Conservation (phyloP, 2,329 filamentous ascomycete species). For the Penicillium frequentans region DNA sequence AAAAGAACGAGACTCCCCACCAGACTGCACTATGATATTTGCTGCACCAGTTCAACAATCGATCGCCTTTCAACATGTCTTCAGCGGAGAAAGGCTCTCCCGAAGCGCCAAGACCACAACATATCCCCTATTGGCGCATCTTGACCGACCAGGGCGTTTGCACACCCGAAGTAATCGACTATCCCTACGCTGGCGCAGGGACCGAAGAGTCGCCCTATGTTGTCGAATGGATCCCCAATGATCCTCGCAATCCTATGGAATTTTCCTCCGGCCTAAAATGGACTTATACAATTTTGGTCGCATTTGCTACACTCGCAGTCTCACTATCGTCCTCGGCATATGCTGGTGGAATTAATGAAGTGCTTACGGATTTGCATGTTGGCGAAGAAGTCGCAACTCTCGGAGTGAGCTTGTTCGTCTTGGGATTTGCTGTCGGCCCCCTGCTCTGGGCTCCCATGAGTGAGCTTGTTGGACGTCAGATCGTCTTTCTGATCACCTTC, state of each 20-base stretch:
- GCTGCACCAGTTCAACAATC: not conserved
- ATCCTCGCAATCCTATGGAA: slow-evolving; percentile 36
- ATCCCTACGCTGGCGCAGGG: slow-evolving; percentile 30
- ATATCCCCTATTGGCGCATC: slow-evolving; percentile 26
- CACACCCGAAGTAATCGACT: slow-evolving; percentile 22
- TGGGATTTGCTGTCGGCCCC: slow-evolving; percentile 43
- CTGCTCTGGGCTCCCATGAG: slow-evolving; percentile 36
- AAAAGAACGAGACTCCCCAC: not conserved
- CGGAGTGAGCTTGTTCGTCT: slow-evolving; percentile 40
- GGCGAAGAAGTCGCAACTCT: slow-evolving; percentile 32
- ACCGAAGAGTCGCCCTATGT: slow-evolving; percentile 37
- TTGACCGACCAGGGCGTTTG: slow-evolving; percentile 23
- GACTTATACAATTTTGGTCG: slow-evolving; percentile 30
- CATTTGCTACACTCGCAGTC: slow-evolving; percentile 34
- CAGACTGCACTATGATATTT: not conserved
- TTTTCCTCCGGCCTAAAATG: slow-evolving; percentile 32
- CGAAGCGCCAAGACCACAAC: slow-evolving; percentile 4
- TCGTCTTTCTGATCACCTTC: slow-evolving; percentile 60
- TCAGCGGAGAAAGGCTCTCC: not conserved
- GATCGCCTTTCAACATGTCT: not conserved
- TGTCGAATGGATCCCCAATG: slow-evolving; percentile 36
- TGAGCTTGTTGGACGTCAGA: slow-evolving; percentile 43
- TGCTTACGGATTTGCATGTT: slow-evolving; percentile 28
- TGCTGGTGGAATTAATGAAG: slow-evolving; percentile 27
- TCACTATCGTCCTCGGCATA: slow-evolving; percentile 37